Evolutionary conservation across 2,329 filamentous ascomycete genomes (phyloP), one percentile per base, ranked within the genome.

Genomic region (Trichophyton equinum): DNA sequence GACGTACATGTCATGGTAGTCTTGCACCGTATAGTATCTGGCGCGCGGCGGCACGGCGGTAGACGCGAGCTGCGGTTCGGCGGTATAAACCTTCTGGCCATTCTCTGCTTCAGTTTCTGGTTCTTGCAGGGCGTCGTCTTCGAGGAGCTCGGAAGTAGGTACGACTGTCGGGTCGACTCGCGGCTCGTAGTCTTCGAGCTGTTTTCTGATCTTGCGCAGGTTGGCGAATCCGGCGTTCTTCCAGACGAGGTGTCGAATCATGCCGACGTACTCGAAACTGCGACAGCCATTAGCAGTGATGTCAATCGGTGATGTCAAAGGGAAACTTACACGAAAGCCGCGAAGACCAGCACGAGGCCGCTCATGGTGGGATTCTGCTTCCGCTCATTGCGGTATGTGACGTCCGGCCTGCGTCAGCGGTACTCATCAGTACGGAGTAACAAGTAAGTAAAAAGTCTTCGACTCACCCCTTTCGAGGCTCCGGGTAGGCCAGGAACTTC

Each of bases 1-100:
- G 64, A 79, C 80, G 75, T 91, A 95, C 55, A 87, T 81, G 58
- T 82, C 79, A 70, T 90, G 85, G 70, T 91, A 96, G 74, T 95
- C 89, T 9, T 81, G 79, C 22, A 84, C 82, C 3, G 87, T 87
- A 71, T 85, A 82, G 74, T 88, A 89, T 53, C 81, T 13, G 59
- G 53, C 6, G 7, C 3, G 15, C 11, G 44, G 38, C 15, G 5
- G n/a, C 42, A 55, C 18, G 15, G 27, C 15, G 80, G 78, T 30
- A 22, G 65, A 61, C 55, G 49, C 57, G 59, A 60, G 62, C 5
- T 63, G 62, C 11, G 66, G 66, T 42, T 67, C 69, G 60, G 15
- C 68, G 33, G 33, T 38, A 13, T 11, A 38, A 13, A 13, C 33
- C 9, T 38, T 38, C 9, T 38, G 33, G 9, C 33, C 33, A 38